A percentile compares a stretch with the other conserved stretches of the same genome.
These are phyloP conservation scores for Talaromyces funiculosus DNA, from an alignment of 2,329 filamentous ascomycete species.

Conservation along the genomic window DNA sequence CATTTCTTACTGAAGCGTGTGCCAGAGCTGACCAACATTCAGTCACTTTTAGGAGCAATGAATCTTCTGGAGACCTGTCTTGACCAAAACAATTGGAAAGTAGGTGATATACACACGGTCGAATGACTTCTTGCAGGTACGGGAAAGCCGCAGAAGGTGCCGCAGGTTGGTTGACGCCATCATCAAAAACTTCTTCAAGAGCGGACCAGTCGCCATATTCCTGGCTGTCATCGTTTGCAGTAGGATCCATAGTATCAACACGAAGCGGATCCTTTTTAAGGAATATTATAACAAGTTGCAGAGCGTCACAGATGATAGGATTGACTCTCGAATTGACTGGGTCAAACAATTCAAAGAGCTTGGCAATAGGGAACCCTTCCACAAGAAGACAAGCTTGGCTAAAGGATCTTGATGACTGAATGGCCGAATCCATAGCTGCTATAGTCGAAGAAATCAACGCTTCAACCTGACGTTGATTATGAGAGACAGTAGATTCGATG, in stretches of 20 bases:
- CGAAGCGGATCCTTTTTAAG: conserved; percentile 25
- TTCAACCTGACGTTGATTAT: conserved; percentile 55
- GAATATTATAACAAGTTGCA: conserved; percentile 46
- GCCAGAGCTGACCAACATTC: conserved; percentile 53
- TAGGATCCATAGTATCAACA: conserved; percentile 17
- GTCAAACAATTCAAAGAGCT: conserved; percentile 50
- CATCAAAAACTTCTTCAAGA: conserved; percentile 43
- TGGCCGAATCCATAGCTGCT: conserved; percentile 44
- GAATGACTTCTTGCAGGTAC: conserved; percentile 39
- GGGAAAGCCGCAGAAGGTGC: conserved; percentile 23
- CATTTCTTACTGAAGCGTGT: conserved; percentile 41
- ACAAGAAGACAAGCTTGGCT: conserved; percentile 41
- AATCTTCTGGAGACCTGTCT: conserved; percentile 51
- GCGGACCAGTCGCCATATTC: conserved; percentile 58
- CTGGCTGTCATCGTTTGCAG: conserved; percentile 55
- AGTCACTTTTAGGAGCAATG: conserved; percentile 46
- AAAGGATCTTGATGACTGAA: conserved; percentile 39
- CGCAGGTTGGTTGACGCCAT: conserved; percentile 27
- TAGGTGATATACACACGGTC: conserved; percentile 48
- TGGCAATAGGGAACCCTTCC: conserved; percentile 39
- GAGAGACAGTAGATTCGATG: conserved; percentile 48
- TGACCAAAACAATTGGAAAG: conserved; percentile 59
- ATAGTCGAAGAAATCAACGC: conserved; percentile 50
- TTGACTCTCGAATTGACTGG: conserved; percentile 41
- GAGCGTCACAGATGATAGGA: conserved; percentile 43